Evolutionary conservation across 2,329 filamentous ascomycete species (phyloP).

Genomic region (Ambrosiella beaveri): DNA sequence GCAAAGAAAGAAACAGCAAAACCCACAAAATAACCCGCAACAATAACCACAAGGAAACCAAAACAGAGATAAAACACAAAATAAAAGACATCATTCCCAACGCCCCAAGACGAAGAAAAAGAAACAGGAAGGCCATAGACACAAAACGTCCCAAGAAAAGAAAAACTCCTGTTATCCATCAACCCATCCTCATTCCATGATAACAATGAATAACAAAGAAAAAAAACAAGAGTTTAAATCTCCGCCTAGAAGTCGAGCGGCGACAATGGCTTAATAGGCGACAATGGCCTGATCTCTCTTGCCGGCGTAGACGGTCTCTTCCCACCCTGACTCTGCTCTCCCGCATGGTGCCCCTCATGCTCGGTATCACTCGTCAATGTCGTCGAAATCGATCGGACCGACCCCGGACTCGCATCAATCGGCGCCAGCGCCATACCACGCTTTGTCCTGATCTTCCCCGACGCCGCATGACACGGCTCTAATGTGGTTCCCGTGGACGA

Average conservation of each 20-base stretch:
- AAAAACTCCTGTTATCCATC: not conserved
- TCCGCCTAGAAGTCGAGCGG: slow-evolving; percentile 40
- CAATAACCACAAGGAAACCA: not conserved
- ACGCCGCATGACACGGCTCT: not conserved
- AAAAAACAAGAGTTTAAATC: not conserved
- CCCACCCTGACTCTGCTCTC: not conserved
- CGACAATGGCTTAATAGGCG: slow-evolving; percentile 49
- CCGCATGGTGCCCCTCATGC: slow-evolving; percentile 17
- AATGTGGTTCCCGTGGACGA: slow-evolving; percentile 20
- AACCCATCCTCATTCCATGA: not conserved
- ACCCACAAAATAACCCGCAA: not conserved
- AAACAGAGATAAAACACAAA: not conserved
- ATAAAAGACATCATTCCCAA: not conserved
- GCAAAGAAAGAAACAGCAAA: no score
- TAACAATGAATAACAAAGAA: not conserved
- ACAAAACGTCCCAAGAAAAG: not conserved
- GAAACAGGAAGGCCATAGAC: not conserved
- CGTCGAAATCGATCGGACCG: slow-evolving; percentile 19
- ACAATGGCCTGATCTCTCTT: slow-evolving; percentile 38
- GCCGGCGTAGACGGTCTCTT: slow-evolving; percentile 13
- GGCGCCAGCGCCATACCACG: slow-evolving; percentile 11
- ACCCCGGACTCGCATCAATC: slow-evolving; percentile 12
- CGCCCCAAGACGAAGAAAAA: slow-evolving; percentile 1
- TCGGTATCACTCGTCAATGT: slow-evolving; percentile 30
- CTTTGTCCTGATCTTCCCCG: slow-evolving; percentile 16